phyloP scores from a whole-genome alignment of 176 grass and related monocot species.

The Miscanthus lutarioriparius region DNA sequence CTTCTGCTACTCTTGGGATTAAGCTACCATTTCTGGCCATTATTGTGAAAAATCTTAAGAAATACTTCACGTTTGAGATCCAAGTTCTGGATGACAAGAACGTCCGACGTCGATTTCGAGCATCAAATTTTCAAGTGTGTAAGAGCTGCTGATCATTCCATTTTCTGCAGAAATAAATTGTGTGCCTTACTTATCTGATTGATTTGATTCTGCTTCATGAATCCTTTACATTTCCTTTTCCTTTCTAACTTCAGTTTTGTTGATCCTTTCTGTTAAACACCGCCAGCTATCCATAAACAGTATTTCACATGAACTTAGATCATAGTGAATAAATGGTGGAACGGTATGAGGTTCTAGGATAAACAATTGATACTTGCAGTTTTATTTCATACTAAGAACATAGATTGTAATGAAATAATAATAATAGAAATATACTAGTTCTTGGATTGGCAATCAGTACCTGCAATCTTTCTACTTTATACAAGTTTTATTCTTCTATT shows the following conservation, averaged over 20 bases:
- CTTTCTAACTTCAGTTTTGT: neutral
- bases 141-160: conserved; percentile 6
- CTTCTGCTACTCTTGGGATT: conserved; percentile 84
- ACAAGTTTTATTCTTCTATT: neutral
- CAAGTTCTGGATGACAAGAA: conserved; percentile 97
- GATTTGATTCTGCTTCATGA: neutral
- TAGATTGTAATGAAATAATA: neutral
- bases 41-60: conserved; percentile 91
- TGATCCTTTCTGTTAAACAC: neutral
- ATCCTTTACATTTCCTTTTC: neutral
- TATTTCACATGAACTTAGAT: neutral
- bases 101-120: conserved; percentile 77
- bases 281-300: neutral
- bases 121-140: conserved; percentile 94
- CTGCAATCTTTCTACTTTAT: neutral
- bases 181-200: neutral
- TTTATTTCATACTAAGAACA: neutral
- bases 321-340: neutral
- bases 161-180: conserved; percentile 5
- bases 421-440: neutral
- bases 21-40: conserved; percentile 85
- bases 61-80: conserved; percentile 97
- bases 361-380: neutral
- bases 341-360: neutral
- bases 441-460: conserved; percentile 4